Conservation (phyloP, 441 rosid genomes). For the Aleurites moluccanus region DNA sequence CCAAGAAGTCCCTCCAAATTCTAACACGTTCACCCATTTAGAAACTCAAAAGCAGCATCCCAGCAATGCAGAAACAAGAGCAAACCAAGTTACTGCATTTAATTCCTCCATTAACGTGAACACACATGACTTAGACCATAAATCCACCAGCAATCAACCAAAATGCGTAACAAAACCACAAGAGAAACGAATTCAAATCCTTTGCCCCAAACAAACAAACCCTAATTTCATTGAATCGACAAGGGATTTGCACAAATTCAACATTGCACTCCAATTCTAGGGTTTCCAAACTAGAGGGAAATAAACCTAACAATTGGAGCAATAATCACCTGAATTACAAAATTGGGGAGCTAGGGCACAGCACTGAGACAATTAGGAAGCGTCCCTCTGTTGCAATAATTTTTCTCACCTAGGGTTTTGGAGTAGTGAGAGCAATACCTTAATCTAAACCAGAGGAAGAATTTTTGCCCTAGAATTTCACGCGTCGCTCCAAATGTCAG, state of each 20-base stretch:
- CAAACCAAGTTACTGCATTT: constrained; percentile 5
- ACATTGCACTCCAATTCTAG: constrained; percentile 40
- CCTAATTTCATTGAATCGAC: constrained; percentile 18
- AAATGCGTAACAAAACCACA: constrained; percentile 11
- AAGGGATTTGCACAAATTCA: constrained; percentile 24
- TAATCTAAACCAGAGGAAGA: constrained; percentile 10
- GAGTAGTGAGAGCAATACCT: constrained; percentile 4
- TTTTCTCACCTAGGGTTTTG: constrained; percentile 73
- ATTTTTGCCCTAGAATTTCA: constrained; percentile 17
- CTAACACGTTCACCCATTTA: background rate
- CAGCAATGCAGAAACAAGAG: background rate
- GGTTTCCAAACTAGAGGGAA: constrained; percentile 40
- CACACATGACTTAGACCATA: background rate
- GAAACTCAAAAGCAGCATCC: background rate
- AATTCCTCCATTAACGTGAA: background rate
- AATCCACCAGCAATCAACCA: constrained; percentile 5
- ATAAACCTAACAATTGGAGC: constrained; percentile 19
- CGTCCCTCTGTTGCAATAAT: constrained; percentile 20
- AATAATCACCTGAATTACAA: constrained; percentile 57
- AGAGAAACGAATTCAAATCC: background rate
- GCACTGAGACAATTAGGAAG: constrained; percentile 29
- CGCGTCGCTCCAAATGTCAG: constrained; percentile 23
- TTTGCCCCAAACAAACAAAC: constrained; percentile 19
- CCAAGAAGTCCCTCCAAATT: constrained; percentile 9
- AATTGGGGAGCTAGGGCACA: constrained; percentile 49